Base-by-base conservation (phyloP, 768 basidiomycete species). In the Podaxis carcinomalis region DNA sequence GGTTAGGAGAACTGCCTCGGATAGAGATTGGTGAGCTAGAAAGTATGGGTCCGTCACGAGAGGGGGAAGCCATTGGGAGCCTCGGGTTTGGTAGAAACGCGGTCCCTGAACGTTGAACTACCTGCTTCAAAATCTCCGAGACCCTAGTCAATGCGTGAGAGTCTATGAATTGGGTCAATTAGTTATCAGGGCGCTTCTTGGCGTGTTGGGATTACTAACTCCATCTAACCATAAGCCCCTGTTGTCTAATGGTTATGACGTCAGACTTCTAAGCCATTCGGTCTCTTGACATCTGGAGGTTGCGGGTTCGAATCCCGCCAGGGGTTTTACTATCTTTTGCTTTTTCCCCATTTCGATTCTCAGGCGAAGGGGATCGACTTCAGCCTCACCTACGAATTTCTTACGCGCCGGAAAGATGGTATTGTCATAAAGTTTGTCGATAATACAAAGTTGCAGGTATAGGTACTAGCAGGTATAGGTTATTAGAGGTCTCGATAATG, bases 211-310 rank as follows among this genome's bases (percentile, higher is more conserved):
- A 23, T 21, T 49, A 49, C 47, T 21, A 23, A 27, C 14, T 10
- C 1, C 10, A 13, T 4, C 35, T 2, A 28, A 39, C 32, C 4
- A 25, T 11, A 70, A 64, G 88, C 87, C 87, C 88, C 80, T 81
- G 84, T 89, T 87, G 88, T 89, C 87, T 89, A 89, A 89, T 89
- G 88, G 88, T 78, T 87, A 89, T 89, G 88, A 89, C 88, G 88
- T 89, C 88, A 89, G 88, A 89, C 88, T 89, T 89, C 88, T 89
- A 87, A 23, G 44, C 13, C 61, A 4, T n/a, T 23, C 7, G 28
- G 28, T 32, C 28, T 19, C 39, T 14, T 59, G 57, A 57, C 32
- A 86, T 89, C 87, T 89, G 87, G 85, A 88, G 88, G 87, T 83
- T 89, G 86, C 83, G 87, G 81, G 88, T 89, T 89, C 88, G 88